These are phyloP conservation scores for Annona cherimola DNA, from an alignment of 164 flowering plant genomes.

Conservation along the genomic window DNA sequence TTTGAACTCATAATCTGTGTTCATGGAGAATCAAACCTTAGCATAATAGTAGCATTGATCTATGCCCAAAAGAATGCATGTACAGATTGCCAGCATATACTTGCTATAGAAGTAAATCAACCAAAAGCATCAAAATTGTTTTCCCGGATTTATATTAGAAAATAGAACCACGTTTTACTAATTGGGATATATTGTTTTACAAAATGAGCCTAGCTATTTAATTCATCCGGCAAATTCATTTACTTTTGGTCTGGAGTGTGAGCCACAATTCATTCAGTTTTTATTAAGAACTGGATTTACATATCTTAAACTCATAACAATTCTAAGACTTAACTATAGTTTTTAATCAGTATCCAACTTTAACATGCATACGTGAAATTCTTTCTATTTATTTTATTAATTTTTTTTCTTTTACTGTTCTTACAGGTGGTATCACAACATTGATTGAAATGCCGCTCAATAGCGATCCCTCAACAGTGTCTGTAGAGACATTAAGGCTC, in stretches of 20 bases:
- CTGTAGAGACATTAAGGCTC: slow-evolving; percentile 67
- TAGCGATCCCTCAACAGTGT: slow-evolving; percentile 77
- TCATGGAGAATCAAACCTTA: not conserved
- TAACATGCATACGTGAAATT: too few species aligned
- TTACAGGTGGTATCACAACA: slow-evolving; percentile 87
- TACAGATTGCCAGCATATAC: not conserved
- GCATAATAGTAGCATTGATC: not conserved
- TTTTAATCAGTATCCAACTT: too few species aligned
- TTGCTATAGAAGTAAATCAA: not conserved
- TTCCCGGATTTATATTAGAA: not conserved
- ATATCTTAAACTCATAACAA: too few species aligned
- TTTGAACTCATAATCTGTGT: not conserved
- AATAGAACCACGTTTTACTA: too few species aligned
- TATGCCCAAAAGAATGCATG: not conserved
- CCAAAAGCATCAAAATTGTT: not conserved
- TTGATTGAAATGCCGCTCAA: slow-evolving; percentile 95
- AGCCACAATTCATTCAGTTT: too few species aligned
- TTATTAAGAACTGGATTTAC: too few species aligned
- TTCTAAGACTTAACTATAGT: too few species aligned
- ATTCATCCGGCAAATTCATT: too few species aligned
- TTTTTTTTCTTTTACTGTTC: not conserved
- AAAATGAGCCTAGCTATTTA: too few species aligned
- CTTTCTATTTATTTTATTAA: too few species aligned
- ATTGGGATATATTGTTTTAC: too few species aligned
- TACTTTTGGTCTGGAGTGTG: too few species aligned